A percentile compares a stretch with the other conserved stretches of the same genome.
phyloP scores from a whole-genome alignment of 805 yeast genomes.

The Yueomyces sp. region DNA sequence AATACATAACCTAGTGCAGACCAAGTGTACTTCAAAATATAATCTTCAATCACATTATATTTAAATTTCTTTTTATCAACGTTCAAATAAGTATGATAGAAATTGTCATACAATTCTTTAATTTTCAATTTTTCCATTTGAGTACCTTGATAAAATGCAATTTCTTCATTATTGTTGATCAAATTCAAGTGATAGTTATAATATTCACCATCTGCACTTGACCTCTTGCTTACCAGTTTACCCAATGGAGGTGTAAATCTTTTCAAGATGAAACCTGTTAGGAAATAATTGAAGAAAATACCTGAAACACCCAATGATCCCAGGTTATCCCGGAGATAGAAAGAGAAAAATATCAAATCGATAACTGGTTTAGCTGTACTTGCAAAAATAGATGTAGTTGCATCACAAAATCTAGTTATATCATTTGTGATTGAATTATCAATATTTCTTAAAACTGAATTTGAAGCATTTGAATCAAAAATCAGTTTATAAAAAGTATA shows the following conservation, averaged over 20 bases:
- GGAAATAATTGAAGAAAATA: conserved; percentile 64
- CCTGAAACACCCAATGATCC: conserved; percentile 82
- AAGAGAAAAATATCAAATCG: conserved; percentile 71
- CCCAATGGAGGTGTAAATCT: conserved; percentile 77
- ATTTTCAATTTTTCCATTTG: conserved; percentile 61
- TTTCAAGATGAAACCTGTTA: conserved; percentile 66
- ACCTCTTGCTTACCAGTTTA: conserved; percentile 53
- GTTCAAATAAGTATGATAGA: conserved; percentile 40
- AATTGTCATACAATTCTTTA: conserved; percentile 38
- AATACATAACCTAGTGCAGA: conserved; percentile 89
- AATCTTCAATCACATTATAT: conserved; percentile 71
- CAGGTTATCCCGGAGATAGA: conserved; percentile 70
- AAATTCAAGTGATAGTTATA: conserved; percentile 76
- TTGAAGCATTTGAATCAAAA: conserved; percentile 36
- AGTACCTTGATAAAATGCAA: conserved; percentile 87
- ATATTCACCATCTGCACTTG: conserved; percentile 77
- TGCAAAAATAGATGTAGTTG: conserved; percentile 73
- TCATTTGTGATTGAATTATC: conserved; percentile 78
- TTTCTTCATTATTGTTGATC: conserved; percentile 83
- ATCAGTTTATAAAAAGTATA: conserved; percentile 75
- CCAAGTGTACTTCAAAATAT: conserved; percentile 83
- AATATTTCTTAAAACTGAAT: conserved; percentile 44
- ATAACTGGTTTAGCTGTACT: conserved; percentile 85
- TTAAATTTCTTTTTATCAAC: conserved; percentile 47
- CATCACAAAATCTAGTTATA: conserved; percentile 63